These are phyloP conservation scores for Dactylis glomerata DNA, from an alignment of 176 grass and related monocot genomes.

Conservation along the genomic window DNA sequence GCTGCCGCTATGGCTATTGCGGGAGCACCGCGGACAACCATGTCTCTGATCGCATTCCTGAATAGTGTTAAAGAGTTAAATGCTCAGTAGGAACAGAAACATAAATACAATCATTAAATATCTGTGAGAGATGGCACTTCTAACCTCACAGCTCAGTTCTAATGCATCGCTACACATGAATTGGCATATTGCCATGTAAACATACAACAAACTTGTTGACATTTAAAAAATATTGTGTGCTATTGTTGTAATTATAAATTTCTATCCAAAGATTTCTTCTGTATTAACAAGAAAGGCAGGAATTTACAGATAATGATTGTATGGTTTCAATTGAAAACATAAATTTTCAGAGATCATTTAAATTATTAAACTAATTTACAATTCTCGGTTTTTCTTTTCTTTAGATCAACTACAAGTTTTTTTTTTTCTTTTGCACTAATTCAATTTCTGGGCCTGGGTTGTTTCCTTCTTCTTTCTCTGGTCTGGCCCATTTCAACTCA, in stretches of 20 bases:
- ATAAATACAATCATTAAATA: background rate
- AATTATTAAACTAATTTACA: background rate
- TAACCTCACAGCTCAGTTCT: background rate
- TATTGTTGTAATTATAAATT: background rate
- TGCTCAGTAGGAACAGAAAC: slow-evolving; percentile 3
- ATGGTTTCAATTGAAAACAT: background rate
- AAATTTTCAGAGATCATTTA: background rate
- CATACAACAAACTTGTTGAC: background rate
- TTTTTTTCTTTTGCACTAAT: background rate
- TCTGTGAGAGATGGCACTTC: background rate
- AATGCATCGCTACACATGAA: background rate
- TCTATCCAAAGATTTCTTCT: background rate
- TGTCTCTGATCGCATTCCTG: slow-evolving; percentile 84
- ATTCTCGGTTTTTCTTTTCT: background rate
- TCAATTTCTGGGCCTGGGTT: background rate
- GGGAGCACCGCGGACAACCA: slow-evolving; percentile 93
- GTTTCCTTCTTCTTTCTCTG: background rate
- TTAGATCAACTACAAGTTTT: background rate
- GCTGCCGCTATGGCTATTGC: slow-evolving; percentile 93
- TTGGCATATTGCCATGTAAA: background rate
- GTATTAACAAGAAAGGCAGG: background rate
- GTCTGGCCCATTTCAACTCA: background rate
- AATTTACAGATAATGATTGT: too few relatives aligned
- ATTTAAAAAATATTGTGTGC: background rate
- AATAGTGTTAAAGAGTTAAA: slow-evolving; percentile 2